These are phyloP conservation scores for Monosporascus sp. DNA, from an alignment of 2,329 filamentous ascomycete species.

Conservation along the genomic window DNA sequence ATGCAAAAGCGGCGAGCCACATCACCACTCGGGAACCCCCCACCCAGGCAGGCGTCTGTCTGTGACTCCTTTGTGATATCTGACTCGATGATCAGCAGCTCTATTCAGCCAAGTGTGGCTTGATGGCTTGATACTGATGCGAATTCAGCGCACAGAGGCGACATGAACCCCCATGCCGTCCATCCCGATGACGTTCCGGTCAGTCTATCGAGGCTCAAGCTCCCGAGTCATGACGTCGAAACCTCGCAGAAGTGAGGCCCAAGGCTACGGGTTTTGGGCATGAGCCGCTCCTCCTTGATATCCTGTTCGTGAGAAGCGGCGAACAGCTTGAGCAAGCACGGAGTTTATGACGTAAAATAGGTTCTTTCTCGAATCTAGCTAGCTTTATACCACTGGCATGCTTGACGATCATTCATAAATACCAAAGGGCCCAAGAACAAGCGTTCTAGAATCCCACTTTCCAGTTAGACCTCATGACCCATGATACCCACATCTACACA, in stretches of 20 bases:
- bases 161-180: slow-evolving; percentile 9
- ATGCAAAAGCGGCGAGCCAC: background rate
- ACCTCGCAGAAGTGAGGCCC: slow-evolving; percentile 9
- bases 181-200: slow-evolving; percentile 21
- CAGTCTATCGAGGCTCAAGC: slow-evolving; percentile 3
- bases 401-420: slow-evolving; percentile 12
- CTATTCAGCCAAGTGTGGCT: slow-evolving; percentile 1
- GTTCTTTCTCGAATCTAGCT: background rate
- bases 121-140: slow-evolving; percentile 15
- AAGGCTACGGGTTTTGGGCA: slow-evolving; percentile 2
- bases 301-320: background rate
- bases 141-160: background rate
- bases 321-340: background rate
- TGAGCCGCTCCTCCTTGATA: background rate
- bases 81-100: slow-evolving; percentile 8
- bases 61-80: too few species aligned
- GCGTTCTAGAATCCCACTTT: background rate
- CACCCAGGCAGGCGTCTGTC: too few species aligned
- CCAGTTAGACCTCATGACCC: slow-evolving; percentile 8
- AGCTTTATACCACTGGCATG: background rate
- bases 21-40: too few species aligned
- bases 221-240: slow-evolving; percentile 23
- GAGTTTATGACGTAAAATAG: slow-evolving; percentile 21
- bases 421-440: slow-evolving; percentile 1
- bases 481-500: slow-evolving; percentile 9